A percentile compares a stretch with the other conserved stretches of the same genome.
Conservation (phyloP, 768 basidiomycete species). For the Dictyophora rubrovolvata region DNA sequence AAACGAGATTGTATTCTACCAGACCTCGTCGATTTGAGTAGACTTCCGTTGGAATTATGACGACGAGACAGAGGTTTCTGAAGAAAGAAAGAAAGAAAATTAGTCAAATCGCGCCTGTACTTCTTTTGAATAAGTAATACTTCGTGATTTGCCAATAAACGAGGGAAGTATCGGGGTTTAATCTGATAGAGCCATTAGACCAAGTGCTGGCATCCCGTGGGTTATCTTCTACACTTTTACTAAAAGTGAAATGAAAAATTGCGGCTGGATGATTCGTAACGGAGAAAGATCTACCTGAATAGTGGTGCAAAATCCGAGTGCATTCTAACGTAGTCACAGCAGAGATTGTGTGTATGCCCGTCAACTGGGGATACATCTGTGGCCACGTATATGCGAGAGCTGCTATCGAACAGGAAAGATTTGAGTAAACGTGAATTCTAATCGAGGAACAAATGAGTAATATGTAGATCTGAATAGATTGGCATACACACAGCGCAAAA, state of each 20-base stretch:
- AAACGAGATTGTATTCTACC: slow-evolving; percentile 81
- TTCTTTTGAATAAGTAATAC: slow-evolving; percentile 35
- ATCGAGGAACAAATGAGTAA: not conserved
- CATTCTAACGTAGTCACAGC: slow-evolving; percentile 85
- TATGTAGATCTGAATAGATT: not conserved
- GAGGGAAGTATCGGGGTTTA: slow-evolving; percentile 60
- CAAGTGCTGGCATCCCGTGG: slow-evolving; percentile 10
- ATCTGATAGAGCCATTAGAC: slow-evolving; percentile 24
- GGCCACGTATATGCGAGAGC: slow-evolving; percentile 81
- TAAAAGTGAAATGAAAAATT: not conserved
- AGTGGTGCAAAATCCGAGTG: slow-evolving; percentile 77
- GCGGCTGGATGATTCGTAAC: not conserved
- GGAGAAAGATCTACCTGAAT: slow-evolving; percentile 51
- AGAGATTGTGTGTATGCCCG: slow-evolving; percentile 75
- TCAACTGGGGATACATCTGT: slow-evolving; percentile 91
- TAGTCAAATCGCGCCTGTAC: slow-evolving; percentile 7
- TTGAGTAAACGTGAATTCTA: slow-evolving; percentile 91
- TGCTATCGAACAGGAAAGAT: slow-evolving; percentile 84
- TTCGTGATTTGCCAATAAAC: slow-evolving; percentile 76
- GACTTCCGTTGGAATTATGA: slow-evolving; percentile 61
- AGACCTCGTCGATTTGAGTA: slow-evolving; percentile 66
- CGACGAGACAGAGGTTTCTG: slow-evolving; percentile 31
- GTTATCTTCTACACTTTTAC: slow-evolving; percentile 11
- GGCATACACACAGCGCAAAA: slow-evolving; percentile 55
- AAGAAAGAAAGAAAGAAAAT: not conserved